Conservation (phyloP, 164 flowering plant species). For the Magnolia kwangsiensis region DNA sequence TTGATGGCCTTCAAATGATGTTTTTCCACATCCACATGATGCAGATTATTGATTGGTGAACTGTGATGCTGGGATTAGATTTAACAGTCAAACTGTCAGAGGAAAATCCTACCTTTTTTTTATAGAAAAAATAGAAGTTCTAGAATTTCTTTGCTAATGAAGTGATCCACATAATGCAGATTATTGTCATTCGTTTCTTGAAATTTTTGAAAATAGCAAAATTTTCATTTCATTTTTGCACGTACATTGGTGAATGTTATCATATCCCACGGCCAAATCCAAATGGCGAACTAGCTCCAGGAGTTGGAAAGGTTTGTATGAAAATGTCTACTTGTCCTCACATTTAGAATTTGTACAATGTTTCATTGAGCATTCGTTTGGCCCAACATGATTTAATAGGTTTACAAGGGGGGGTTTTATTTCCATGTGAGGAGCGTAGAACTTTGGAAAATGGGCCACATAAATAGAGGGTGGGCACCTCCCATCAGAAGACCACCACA, state of each 20-base stretch:
- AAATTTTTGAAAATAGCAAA: neutral
- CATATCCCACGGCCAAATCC: conserved; percentile 91
- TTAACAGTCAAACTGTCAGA: too few relatives aligned
- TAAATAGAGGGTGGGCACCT: conserved; percentile 9
- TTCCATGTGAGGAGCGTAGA: conserved; percentile 7
- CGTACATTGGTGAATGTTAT: conserved; percentile 71
- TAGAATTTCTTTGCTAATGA: too few relatives aligned
- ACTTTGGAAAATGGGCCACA: conserved; percentile 6
- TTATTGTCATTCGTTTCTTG: neutral
- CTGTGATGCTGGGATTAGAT: too few relatives aligned
- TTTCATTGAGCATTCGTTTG: neutral
- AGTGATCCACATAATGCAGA: too few relatives aligned
- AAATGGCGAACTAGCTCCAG: conserved; percentile 60
- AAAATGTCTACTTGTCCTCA: neutral
- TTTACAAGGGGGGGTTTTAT: neutral
- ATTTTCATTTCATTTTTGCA: conserved; percentile 30
- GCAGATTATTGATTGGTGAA: too few relatives aligned
- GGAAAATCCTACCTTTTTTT: too few relatives aligned
- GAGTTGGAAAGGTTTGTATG: conserved; percentile 85
- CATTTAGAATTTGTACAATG: neutral
- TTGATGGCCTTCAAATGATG: too few relatives aligned
- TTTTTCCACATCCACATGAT: too few relatives aligned
- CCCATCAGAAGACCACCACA: neutral
- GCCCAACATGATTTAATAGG: neutral
- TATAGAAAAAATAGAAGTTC: too few relatives aligned